Evolutionary conservation across 345 rosid species (phyloP).

Genomic region (Capsella bursapastoris): DNA sequence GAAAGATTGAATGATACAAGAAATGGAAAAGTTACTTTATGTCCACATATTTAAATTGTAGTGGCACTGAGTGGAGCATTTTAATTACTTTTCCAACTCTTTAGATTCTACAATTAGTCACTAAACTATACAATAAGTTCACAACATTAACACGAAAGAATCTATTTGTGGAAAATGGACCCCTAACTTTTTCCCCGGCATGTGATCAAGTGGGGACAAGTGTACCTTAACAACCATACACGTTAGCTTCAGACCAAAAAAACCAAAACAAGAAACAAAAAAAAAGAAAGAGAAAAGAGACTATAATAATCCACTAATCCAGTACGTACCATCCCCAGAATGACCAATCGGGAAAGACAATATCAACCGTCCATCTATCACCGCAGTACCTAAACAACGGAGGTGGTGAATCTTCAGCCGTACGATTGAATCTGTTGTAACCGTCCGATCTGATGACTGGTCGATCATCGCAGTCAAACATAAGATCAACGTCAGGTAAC

Average conservation of each 20-base stretch:
- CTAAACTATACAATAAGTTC: neutral
- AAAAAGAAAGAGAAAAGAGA: neutral
- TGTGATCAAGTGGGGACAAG: slow-evolving; percentile 42
- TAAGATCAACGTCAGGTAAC: slow-evolving; percentile 69
- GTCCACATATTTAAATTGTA: slow-evolving; percentile 6
- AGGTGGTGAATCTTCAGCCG: slow-evolving; percentile 45
- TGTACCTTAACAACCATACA: slow-evolving; percentile 43
- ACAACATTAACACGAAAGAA: neutral
- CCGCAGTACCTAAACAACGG: slow-evolving; percentile 59
- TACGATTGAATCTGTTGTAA: slow-evolving; percentile 17
- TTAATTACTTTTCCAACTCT: neutral
- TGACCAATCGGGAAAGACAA: slow-evolving; percentile 59
- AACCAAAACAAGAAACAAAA: neutral
- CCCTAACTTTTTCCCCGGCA: slow-evolving; percentile 25
- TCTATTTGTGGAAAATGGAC: slow-evolving; percentile 9
- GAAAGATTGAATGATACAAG: slow-evolving; percentile 7
- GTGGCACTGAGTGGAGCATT: slow-evolving; percentile 21
- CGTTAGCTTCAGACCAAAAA: slow-evolving; percentile 13
- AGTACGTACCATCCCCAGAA: slow-evolving; percentile 62
- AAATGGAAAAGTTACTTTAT: slow-evolving; percentile 22
- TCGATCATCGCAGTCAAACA: slow-evolving; percentile 70
- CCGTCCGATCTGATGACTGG: slow-evolving; percentile 49
- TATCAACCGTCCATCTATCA: slow-evolving; percentile 46
- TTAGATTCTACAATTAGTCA: neutral
- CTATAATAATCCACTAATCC: neutral